These are phyloP conservation scores for Paracamarosporium sp. DNA, from an alignment of 2,329 filamentous ascomycete species.

Conservation along the genomic window DNA sequence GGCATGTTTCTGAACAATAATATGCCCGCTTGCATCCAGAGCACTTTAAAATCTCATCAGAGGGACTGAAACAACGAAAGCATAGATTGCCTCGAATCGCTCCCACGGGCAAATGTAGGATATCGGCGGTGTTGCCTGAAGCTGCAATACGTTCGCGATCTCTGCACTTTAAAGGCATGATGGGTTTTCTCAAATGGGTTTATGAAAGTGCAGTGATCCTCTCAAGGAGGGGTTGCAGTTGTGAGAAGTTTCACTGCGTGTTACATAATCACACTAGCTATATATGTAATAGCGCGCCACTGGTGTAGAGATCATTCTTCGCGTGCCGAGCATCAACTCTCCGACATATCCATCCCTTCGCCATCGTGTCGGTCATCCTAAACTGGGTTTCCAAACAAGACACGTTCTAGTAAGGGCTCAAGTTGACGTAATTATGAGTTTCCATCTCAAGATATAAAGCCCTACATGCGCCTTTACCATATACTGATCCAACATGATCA, in stretches of 20 bases:
- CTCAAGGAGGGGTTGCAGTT: not conserved
- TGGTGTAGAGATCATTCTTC: too few species aligned
- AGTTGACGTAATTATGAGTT: too few species aligned
- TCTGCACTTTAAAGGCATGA: slow-evolving; percentile 27
- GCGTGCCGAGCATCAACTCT: too few species aligned
- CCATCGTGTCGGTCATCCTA: too few species aligned
- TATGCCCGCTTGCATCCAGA: slow-evolving; percentile 21
- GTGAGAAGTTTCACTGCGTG: not conserved
- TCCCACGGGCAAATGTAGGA: slow-evolving; percentile 19
- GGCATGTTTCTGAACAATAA: slow-evolving; percentile 27
- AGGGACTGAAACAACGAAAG: slow-evolving; percentile 24
- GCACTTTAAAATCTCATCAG: slow-evolving; percentile 20
- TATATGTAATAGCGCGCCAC: not conserved
- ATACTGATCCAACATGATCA: too few species aligned
- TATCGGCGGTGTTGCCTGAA: slow-evolving; percentile 16
- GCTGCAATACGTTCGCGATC: slow-evolving; percentile 21
- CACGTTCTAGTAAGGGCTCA: too few species aligned
- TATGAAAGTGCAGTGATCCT: not conserved
- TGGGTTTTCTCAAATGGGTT: not conserved
- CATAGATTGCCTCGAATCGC: slow-evolving; percentile 24
- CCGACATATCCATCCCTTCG: too few species aligned
- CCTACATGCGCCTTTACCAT: too few species aligned
- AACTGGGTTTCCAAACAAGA: too few species aligned
- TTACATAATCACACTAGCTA: not conserved
- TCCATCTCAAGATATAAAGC: too few species aligned